Base-by-base conservation (phyloP, 805 yeast species). In the Metschnikowia cubensis region DNA sequence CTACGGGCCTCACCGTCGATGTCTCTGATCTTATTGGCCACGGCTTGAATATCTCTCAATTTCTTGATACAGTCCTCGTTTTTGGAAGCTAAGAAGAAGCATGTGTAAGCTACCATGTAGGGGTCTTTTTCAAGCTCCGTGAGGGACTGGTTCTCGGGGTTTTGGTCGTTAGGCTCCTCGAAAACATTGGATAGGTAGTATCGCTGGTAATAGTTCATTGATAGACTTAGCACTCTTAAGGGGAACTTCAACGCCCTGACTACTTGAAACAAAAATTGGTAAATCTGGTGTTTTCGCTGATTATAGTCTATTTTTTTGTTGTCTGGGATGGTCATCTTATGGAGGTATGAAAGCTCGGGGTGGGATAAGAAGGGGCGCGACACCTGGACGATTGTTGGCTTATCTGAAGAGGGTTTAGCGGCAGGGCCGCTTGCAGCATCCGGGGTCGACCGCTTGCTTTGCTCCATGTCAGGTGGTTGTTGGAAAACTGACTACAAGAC, bases 11-110 rank as follows among this genome's bases (percentile, higher is more conserved):
- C 68, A 3, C 68, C 62, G 48, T 71, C 71, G 36, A 63, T 57
- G 46, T 67, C 70, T 57, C 73, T 62, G n/a, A 67, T 56, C 57
- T 63, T 70, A 59, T 76, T 72, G 33, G 79, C 79, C 14, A 76
- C 80, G 3, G 67, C 64, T 41, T 84, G 76, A 11, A 89, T 75
- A 41, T 86, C 88, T 47, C 81, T 74, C 14, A 85, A 64, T 57
- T 86, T 86, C 63, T 89, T 89, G 38, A 89, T 84, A 38, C 90
- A 87, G 61, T 90, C 97, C 60, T 88, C 95, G 55, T 83, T 82
- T 64, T 90, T 89, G 39, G 84, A 72, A 2, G 96, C 86, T 14
- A 88, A 70, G 50, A 87, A 79, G 6, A 90, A 63, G 48, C 89
- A 78, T 8, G 92, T 77, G 7, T 84, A 66, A 0, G 88, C 87